phyloP scores from a whole-genome alignment of 2,329 filamentous ascomycete genomes.

The Exserohilum turcica region DNA sequence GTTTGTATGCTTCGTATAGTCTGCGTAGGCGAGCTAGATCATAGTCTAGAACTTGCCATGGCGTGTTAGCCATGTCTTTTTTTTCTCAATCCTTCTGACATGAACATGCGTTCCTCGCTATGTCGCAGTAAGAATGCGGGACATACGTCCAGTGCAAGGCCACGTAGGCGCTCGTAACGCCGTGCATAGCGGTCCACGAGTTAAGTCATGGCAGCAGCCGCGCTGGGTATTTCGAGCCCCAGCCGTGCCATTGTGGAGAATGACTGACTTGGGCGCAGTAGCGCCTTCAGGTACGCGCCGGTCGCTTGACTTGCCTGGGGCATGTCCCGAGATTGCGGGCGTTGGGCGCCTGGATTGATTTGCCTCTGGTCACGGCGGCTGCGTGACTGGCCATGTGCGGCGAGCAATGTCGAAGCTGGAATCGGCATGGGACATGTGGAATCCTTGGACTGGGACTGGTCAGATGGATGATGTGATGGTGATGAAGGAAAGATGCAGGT shows the following conservation, averaged over 20 bases:
- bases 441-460: not conserved
- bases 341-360: not conserved
- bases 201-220: not conserved
- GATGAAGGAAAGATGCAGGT: not conserved
- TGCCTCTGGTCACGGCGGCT: too few relatives aligned
- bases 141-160: not conserved
- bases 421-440: not conserved
- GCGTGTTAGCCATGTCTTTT: too few relatives aligned
- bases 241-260: not conserved
- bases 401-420: too few relatives aligned
- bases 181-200: not conserved
- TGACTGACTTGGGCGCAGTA: not conserved
- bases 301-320: not conserved
- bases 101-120: too few relatives aligned
- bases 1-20: too few relatives aligned
- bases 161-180: not conserved
- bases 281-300: not conserved
- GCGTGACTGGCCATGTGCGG: not conserved
- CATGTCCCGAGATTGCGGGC: constrained; percentile 1
- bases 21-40: too few relatives aligned
- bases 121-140: too few relatives aligned
- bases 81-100: too few relatives aligned
- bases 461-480: not conserved
- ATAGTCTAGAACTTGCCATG: too few relatives aligned
- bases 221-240: not conserved